Conservation (phyloP, 2,329 filamentous ascomycete species). For the Arthroderma sp. region DNA sequence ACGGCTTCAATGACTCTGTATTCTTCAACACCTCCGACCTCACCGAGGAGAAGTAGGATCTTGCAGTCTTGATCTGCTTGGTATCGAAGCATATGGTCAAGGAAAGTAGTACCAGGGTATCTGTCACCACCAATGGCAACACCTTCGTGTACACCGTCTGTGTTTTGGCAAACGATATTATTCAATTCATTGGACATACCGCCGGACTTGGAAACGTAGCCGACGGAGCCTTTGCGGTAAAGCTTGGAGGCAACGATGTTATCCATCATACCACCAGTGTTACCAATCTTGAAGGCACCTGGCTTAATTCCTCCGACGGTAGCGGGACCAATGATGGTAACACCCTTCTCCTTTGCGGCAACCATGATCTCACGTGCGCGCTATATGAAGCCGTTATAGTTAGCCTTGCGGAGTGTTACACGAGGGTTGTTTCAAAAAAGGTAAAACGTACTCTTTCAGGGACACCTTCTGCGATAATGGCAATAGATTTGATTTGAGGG, state of each 20-base stretch:
- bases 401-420: neutral
- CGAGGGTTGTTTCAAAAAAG: neutral
- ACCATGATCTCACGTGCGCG: slow-evolving; percentile 96
- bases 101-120: slow-evolving; percentile 98
- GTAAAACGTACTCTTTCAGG: slow-evolving; percentile 69
- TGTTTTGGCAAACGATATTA: slow-evolving; percentile 96
- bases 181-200: slow-evolving; percentile 99
- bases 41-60: slow-evolving; percentile 87
- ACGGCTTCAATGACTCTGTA: slow-evolving; percentile 99
- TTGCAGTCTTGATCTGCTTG: slow-evolving; percentile 96
- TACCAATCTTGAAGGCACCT: slow-evolving; percentile 98
- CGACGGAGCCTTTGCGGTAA: slow-evolving; percentile 96
- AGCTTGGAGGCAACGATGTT: slow-evolving; percentile 99
- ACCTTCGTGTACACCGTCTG: slow-evolving; percentile 97
- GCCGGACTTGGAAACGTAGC: slow-evolving; percentile 98
- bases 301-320: slow-evolving; percentile 99
- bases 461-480: slow-evolving; percentile 98
- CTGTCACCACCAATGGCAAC: slow-evolving; percentile 98
- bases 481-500: slow-evolving; percentile 96
- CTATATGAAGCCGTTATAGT: slow-evolving; percentile 29
- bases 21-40: slow-evolving; percentile 98
- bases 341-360: slow-evolving; percentile 92
- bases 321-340: slow-evolving; percentile 96
- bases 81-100: slow-evolving; percentile 94
- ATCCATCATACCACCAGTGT: slow-evolving; percentile 99